Evolutionary conservation across 805 yeast species (phyloP), one percentile per base, ranked within the genome.

Genomic region (Monosporozyma siamensis): DNA sequence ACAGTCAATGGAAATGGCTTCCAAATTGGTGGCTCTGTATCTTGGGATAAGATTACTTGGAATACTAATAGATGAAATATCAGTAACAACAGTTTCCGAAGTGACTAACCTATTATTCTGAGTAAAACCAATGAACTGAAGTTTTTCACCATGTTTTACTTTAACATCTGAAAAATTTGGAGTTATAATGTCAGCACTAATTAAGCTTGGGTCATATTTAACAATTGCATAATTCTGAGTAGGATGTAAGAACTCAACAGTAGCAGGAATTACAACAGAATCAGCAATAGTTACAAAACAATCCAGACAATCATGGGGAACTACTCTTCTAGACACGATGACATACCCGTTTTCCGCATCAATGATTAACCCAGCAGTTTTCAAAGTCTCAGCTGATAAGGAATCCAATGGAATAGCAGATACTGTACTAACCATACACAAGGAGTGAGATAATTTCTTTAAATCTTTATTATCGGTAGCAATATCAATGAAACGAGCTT

Each of bases 161-260:
- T 82, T 79, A 6, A 50, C 58, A 5, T 63, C 50, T 37, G 81
- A 67, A 49, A 86, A 74, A 43, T 68, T 68, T 4, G 95, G 92
- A 1, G 94, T 74, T 36, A 67, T 64, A 7, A 86, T 75, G 34
- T 82, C 82, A 2, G 95, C 89, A 18, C 72, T 59, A 12, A 89
- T 81, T 40, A 86, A 64, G 4, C 68, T 54, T 7, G 95, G 87
- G 57, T 89, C 95, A 59, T 86, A 89, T 58, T 84, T 76, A 21
- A 89, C 69, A 44, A 88, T 76, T 1, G 94, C 88, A 61, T 82
- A 88, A 51, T 88, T 88, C 52, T 82, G 85, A 29, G 85, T 77
- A 26, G 97, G 96, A 58, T 88, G 96, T 54, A 86, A 66, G 52
- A 87, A 89, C 18, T 78, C 78, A 21, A 88, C 92, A 48, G 77